Percentiles rank a stretch among this genome's conserved stretches.
phyloP scores from a whole-genome alignment of 345 rosid genomes.

The Salix arbutifolia region DNA sequence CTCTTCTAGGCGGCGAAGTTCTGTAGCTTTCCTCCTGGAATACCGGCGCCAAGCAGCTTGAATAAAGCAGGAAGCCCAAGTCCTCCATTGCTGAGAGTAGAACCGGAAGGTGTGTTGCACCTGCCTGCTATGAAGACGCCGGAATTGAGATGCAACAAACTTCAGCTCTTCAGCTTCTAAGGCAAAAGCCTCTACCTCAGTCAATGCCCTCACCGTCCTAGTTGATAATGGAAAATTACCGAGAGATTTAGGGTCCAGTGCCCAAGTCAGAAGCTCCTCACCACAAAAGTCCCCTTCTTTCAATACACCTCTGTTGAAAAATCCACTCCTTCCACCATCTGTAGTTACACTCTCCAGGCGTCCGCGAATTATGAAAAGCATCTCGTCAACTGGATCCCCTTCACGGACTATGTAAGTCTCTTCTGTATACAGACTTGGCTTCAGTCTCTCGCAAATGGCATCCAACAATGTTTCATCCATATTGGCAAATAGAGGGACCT shows the following conservation, averaged over 20 bases:
- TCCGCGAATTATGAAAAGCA: slow-evolving; percentile 82
- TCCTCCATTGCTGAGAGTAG: slow-evolving; percentile 94
- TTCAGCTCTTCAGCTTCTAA: slow-evolving; percentile 82
- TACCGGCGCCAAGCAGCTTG: slow-evolving; percentile 76
- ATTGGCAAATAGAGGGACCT: slow-evolving; percentile 84
- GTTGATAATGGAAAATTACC: slow-evolving; percentile 62
- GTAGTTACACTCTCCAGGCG: slow-evolving; percentile 81
- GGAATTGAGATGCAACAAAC: slow-evolving; percentile 79
- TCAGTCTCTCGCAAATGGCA: slow-evolving; percentile 85
- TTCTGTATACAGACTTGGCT: slow-evolving; percentile 74
- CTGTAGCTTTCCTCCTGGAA: slow-evolving; percentile 52
- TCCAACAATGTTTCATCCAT: slow-evolving; percentile 83
- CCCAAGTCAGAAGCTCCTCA: slow-evolving; percentile 78
- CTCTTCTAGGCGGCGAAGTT: slow-evolving; percentile 42
- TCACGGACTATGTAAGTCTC: slow-evolving; percentile 67
- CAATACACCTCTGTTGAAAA: slow-evolving; percentile 63
- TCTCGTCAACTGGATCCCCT: slow-evolving; percentile 86
- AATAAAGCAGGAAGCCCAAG: slow-evolving; percentile 82
- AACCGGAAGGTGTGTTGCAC: slow-evolving; percentile 81
- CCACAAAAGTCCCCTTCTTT: slow-evolving; percentile 83
- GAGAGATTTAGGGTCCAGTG: slow-evolving; percentile 64
- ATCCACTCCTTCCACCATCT: slow-evolving; percentile 88
- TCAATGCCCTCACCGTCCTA: slow-evolving; percentile 57
- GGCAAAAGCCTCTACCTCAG: slow-evolving; percentile 84
- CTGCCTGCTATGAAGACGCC: slow-evolving; percentile 83